phyloP scores from a whole-genome alignment of 1,284 basidiomycete species.

The Athelia psychrophila region DNA sequence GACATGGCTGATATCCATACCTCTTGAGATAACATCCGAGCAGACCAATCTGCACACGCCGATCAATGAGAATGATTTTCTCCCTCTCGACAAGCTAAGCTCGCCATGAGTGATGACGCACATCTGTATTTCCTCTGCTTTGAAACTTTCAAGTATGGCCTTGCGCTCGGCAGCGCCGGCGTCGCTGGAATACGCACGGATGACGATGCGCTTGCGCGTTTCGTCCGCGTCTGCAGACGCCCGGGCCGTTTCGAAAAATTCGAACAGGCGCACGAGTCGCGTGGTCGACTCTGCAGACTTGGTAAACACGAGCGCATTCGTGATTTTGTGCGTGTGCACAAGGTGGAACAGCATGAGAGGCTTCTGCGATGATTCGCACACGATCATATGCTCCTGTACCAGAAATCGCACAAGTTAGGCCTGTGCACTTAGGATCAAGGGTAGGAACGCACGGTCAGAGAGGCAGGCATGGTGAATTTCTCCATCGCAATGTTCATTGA shows the following conservation, averaged over 20 bases:
- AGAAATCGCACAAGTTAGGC: not conserved
- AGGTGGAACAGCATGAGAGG: constrained; percentile 90
- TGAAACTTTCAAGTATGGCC: constrained; percentile 79
- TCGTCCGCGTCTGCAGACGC: constrained; percentile 13
- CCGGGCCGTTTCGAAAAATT: constrained; percentile 73
- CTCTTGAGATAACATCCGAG: constrained; percentile 94
- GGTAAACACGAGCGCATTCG: constrained; percentile 88
- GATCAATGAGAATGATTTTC: not conserved
- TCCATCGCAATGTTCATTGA: constrained; percentile 62
- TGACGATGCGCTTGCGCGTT: constrained; percentile 36
- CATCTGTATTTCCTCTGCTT: constrained; percentile 81
- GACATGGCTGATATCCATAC: constrained; percentile 94
- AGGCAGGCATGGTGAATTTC: constrained; percentile 80
- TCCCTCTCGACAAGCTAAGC: constrained; percentile 2
- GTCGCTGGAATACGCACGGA: constrained; percentile 86
- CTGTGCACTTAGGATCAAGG: not conserved
- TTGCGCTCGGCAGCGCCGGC: constrained; percentile 74
- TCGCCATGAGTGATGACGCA: constrained; percentile 39
- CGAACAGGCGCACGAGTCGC: constrained; percentile 80
- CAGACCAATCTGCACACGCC: constrained; percentile 70
- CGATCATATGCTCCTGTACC: constrained; percentile 81
- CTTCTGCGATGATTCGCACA: constrained; percentile 80
- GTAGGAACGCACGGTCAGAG: constrained; percentile 54
- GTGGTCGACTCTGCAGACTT: constrained; percentile 92
- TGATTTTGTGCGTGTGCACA: constrained; percentile 58